Conservation (phyloP, 2,329 filamentous ascomycete genomes). For the Ustulina deusta region DNA sequence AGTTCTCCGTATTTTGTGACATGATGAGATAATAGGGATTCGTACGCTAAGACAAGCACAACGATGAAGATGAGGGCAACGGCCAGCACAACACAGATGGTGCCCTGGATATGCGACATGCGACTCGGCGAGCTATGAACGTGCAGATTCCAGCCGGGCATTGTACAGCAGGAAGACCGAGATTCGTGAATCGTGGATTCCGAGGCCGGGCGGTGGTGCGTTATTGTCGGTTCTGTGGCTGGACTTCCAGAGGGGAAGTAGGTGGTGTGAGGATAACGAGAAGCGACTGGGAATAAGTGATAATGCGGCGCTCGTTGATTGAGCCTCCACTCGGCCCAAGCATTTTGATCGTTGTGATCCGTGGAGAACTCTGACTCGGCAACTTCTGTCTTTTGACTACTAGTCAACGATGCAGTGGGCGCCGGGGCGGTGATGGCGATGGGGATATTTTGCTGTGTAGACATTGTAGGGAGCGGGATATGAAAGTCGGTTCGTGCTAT, state of each 20-base stretch:
- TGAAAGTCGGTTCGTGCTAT: not conserved
- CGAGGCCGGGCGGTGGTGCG: not conserved
- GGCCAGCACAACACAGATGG: conserved; percentile 19
- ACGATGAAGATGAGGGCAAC: conserved; percentile 23
- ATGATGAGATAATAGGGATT: not conserved
- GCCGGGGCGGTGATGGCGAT: not conserved
- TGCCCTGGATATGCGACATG: conserved; percentile 11
- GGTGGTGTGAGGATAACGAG: conserved; percentile 8
- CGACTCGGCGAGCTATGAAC: not conserved
- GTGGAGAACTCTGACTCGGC: conserved; percentile 6
- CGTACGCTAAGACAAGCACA: conserved; percentile 26
- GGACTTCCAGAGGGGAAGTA: not conserved
- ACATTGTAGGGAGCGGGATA: conserved; percentile 4
- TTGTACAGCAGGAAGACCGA: not conserved
- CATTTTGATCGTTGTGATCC: not conserved
- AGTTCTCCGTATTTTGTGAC: not conserved
- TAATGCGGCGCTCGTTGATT: not conserved
- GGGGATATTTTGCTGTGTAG: not conserved
- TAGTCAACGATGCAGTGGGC: conserved; percentile 12
- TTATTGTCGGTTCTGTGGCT: not conserved
- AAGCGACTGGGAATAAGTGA: not conserved
- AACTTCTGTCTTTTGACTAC: conserved; percentile 7
- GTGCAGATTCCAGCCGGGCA: not conserved
- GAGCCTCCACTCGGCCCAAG: not conserved
- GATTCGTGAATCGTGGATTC: conserved; percentile 6